Base-by-base conservation (phyloP, 257 asterid genomes). In the Parsonsia alboflavescens region DNA sequence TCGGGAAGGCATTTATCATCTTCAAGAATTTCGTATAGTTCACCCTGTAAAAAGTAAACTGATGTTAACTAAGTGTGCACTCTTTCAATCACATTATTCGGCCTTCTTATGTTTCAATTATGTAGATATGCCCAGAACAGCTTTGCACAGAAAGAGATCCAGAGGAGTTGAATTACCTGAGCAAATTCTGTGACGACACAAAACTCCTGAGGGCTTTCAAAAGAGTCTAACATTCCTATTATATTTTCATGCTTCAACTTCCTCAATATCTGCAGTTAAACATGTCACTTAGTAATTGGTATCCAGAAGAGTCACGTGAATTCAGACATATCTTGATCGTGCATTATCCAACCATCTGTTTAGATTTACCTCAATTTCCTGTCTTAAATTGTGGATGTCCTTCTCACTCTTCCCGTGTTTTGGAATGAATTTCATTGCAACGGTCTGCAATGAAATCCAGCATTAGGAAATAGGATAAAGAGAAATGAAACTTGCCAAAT, bases 1-100 rank as follows among this genome's bases (percentile, higher is more conserved):
- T 95, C 98, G 13, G 98, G 99, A 75, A 95, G 99, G 83, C 94
- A 91, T 81, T 92, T 95, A 83, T 95, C 99, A 85, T 95, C 98
- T 85, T 95, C 98, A 21, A 95, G 93, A 88, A 95, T 87, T 86
- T 95, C 99, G 78, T 90, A 95, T 74, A 95, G 96, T 78, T 95
- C 99, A 16, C 99, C 99, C 99, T 95, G 85, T 58, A 65, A 58
- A 79, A 53, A 50, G 73, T 52, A 56, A 77, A 77, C 77, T 77
- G 77, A 77, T 17, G 12, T 72, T 74, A 70, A 66, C 41, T 70
- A 53, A 28, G 7, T 52, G 76, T 73, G 73, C 70, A 79, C 22
- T 73, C 41, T 50, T 71, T 76, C 69, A 8, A 24, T 56, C 21
- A 63, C 57, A 49, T 12, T 21, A 26, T 62, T 62, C 15, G 19